Base-by-base conservation (phyloP, 441 rosid species). In the Aquilaria agallochum region DNA sequence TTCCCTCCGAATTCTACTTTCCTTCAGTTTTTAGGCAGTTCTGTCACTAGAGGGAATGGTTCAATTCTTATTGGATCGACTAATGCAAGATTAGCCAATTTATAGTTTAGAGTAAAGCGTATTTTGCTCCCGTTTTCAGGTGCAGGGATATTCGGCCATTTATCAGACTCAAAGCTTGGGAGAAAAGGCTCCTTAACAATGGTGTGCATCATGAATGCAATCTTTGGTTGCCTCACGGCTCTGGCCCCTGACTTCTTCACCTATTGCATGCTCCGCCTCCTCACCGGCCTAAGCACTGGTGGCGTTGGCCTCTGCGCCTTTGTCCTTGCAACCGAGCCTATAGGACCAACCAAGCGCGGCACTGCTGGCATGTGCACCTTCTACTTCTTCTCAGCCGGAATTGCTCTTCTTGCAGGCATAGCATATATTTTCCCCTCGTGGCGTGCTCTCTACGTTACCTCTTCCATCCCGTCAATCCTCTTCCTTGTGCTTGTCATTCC, bases 251-350 rank as follows among this genome's bases (percentile, higher is more conserved):
- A 82, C 77, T 90, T 85, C 76, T 68, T 76, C 71, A 76, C 63
- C 63, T 93, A 93, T 62, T 75, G 82, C 58, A 49, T 81, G 10
- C 93, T 93, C 52, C 81, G 97, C 0, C 62, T 88, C 57, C 75
- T 87, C 5, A 93, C 98, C 0, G 96, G 98, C 30, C 86, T 90
- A 72, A 90, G 98, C 85, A 85, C 91, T 0, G 98, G 98, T 9
- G 97, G 97, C 9, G 96, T 87, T 1, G 97, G 98, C 64, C 71
- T 90, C 34, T 83, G 90, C 5, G 84, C 97, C 27, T 93, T 93
- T 2, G 97, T 93, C 34, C 84, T 93, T 3, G 80, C 97, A 68
- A 93, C 97, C 0, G 98, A 93, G 60, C 95, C 98, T 0, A 51
- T 90, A 0, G 98, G 98, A 33, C 95, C 97, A 0, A 67, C 82